Base-by-base conservation (phyloP, 2,329 filamentous ascomycete species). In the Xylariaceae sp. region DNA sequence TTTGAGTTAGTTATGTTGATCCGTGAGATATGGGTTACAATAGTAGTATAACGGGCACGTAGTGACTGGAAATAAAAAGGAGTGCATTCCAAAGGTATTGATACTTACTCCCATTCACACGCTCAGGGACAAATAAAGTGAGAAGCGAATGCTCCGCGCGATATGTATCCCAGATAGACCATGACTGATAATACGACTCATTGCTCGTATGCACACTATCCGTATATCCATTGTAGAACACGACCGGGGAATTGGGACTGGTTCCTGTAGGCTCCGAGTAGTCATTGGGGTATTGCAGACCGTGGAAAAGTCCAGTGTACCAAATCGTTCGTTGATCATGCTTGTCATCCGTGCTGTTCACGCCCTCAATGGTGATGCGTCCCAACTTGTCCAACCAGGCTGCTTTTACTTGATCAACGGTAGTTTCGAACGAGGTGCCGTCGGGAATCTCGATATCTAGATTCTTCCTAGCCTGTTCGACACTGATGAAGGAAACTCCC, bases 91-190 rank as follows among this genome's bases (percentile, higher is more conserved):
- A 15, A 17, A 18, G 17, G 17, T 18, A 13, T 49, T 49, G 17
- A 23, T 30, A 49, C 47, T 49, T 49, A 49, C 47, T 79, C 39
- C 72, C 68, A 52, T 78, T 76, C 13, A 79, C 75, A 15, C 75
- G 71, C 55, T 79, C 77, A 0, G 78, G 78, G 0, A 77, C 77
- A 53, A 80, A 77, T 0, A 80, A 59, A 0, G 77, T 76, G 0
- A 80, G 64, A 0, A 80, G 67, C 0, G 76, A 77, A 58, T 80
- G 77, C 56, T 79, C 77, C 0, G 77, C 78, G 3, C 78, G 70
- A 62, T 78, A 80, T 0, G 78, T 80, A 56, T 80, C 78, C 78
- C 77, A 80, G 53, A 80, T 78, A 1, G 76, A 78, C 78, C 77
- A 80, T 0, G 76, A 79, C 61, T 80, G 78, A 60, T 79, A 79